Evolutionary conservation across 2,329 filamentous ascomycete genomes (phyloP).

Genomic region (Aspergillus texensis): DNA sequence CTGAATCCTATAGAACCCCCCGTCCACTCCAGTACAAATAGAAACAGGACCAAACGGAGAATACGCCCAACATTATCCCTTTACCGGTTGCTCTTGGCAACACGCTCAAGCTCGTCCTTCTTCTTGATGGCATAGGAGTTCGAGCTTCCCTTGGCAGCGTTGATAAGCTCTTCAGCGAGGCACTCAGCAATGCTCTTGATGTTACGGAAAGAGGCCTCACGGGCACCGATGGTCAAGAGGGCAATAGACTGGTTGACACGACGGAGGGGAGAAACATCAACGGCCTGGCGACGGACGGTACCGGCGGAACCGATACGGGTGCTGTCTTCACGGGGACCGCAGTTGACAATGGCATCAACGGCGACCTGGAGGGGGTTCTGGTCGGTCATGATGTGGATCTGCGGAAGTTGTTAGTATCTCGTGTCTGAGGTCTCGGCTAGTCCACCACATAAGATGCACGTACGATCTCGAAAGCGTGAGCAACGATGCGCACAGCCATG

Average conservation of each 20-base stretch:
- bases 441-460: conserved; percentile 47
- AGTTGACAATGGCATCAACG: conserved; percentile 99
- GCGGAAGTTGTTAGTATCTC: conserved; percentile 22
- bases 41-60: conserved; percentile 45
- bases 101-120: conserved; percentile 99
- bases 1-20: conserved; percentile 45
- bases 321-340: conserved; percentile 98
- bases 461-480: conserved; percentile 99
- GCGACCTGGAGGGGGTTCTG: conserved; percentile 99
- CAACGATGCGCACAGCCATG: conserved; percentile 99
- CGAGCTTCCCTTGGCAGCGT: conserved; percentile 99
- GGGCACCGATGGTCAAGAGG: conserved; percentile 97
- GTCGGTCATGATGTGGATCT: conserved; percentile 99
- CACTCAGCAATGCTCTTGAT: conserved; percentile 99
- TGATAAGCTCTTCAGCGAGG: conserved; percentile 99
- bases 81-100: conserved; percentile 99
- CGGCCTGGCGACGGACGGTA: conserved; percentile 99
- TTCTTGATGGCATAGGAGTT: conserved; percentile 99
- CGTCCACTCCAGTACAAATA: conserved; percentile 45
- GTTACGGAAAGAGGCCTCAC: conserved; percentile 99
- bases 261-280: conserved; percentile 99
- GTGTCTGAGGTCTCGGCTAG: not conserved
- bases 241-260: conserved; percentile 99
- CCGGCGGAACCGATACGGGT: conserved; percentile 99
- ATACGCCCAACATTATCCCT: conserved; percentile 47